Conservation (phyloP, 495 filamentous ascomycete genomes). For the Aspergillus haitiensis region DNA sequence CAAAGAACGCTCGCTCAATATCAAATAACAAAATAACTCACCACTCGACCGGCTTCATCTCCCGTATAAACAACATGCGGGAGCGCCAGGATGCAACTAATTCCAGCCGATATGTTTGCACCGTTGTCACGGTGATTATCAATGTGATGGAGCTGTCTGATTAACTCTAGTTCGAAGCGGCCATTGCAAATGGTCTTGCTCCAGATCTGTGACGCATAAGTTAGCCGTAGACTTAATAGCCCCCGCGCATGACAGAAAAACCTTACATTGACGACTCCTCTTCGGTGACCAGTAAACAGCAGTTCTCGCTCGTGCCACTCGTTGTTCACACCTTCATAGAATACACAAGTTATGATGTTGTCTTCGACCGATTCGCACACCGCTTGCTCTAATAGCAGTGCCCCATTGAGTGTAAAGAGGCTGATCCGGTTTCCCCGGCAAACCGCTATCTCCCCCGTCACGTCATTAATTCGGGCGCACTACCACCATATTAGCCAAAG, state of each 20-base stretch:
- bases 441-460: slow-evolving; percentile 82
- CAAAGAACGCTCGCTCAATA: neutral
- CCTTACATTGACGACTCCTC: slow-evolving; percentile 76
- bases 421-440: slow-evolving; percentile 70
- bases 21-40: slow-evolving; percentile 37
- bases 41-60: slow-evolving; percentile 84
- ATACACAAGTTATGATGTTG: slow-evolving; percentile 75
- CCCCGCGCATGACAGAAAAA: neutral
- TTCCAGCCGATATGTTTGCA: slow-evolving; percentile 73
- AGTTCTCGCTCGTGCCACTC: slow-evolving; percentile 90
- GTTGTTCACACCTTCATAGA: slow-evolving; percentile 88
- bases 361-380: slow-evolving; percentile 74
- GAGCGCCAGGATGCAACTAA: slow-evolving; percentile 85
- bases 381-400: slow-evolving; percentile 74
- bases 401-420: slow-evolving; percentile 89
- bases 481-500: slow-evolving; percentile 5
- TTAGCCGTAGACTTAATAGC: neutral
- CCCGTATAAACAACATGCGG: slow-evolving; percentile 86
- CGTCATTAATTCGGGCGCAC: slow-evolving; percentile 84
- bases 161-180: slow-evolving; percentile 58
- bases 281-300: slow-evolving; percentile 82
- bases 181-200: slow-evolving; percentile 52
- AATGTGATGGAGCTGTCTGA: slow-evolving; percentile 81
- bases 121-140: slow-evolving; percentile 72
- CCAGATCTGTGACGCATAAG: slow-evolving; percentile 46